Conservation (phyloP, 345 rosid genomes). For the Gossypium ekmanianum region DNA sequence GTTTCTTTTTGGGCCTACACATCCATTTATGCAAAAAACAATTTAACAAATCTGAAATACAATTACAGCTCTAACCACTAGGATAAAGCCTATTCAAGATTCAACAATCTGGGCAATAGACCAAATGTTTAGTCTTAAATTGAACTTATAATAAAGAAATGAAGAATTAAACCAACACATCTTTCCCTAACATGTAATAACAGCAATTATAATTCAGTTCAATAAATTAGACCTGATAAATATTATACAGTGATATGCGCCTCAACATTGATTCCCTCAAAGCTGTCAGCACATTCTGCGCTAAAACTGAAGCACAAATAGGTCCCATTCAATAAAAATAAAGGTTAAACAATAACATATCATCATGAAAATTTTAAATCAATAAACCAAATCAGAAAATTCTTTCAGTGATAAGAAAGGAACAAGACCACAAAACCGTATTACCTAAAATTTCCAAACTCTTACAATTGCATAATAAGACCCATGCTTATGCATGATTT, state of each 20-base stretch:
- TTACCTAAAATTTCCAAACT: not conserved
- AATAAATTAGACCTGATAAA: slow-evolving; percentile 50
- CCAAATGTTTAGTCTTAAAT: not conserved
- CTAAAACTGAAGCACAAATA: slow-evolving; percentile 27
- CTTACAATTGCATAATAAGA: not conserved
- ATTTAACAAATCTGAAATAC: not conserved
- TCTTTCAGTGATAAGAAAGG: not conserved
- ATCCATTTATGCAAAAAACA: slow-evolving; percentile 16
- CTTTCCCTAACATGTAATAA: slow-evolving; percentile 6
- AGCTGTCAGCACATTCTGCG: slow-evolving; percentile 55
- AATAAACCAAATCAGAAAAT: not conserved
- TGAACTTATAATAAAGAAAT: not conserved
- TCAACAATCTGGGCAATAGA: not conserved
- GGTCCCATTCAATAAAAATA: slow-evolving; percentile 14
- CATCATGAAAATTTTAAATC: not conserved
- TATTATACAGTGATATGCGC: slow-evolving; percentile 49
- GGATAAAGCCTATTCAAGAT: not conserved
- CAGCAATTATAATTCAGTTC: not conserved
- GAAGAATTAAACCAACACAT: not conserved
- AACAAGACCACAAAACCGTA: not conserved
- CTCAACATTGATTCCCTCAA: slow-evolving; percentile 65
- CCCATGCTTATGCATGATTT: slow-evolving; percentile 12
- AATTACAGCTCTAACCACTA: not conserved
- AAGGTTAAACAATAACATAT: not conserved
- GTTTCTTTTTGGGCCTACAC: slow-evolving; percentile 44